phyloP scores from a whole-genome alignment of 108 stramenopile species.

The Ochromonas danica region DNA sequence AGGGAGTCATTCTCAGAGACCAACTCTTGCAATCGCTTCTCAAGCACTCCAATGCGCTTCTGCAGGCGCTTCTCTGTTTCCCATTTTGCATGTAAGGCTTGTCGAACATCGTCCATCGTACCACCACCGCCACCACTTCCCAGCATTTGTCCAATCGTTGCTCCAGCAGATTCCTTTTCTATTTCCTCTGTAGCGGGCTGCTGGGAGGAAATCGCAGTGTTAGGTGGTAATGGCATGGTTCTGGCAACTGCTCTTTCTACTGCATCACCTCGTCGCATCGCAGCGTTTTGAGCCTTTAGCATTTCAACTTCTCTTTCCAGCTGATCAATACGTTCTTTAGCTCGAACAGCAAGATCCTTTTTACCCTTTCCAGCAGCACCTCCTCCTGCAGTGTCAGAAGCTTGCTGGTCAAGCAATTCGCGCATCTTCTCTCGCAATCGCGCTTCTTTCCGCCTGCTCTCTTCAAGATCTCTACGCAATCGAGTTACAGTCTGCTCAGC shows the following conservation, averaged over 20 bases:
- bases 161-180: no score
- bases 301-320: background rate
- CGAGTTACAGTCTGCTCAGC: background rate
- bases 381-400: background rate
- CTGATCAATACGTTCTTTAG: background rate
- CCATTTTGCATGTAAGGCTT: background rate
- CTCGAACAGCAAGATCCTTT: background rate
- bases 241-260: background rate
- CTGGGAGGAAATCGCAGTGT: background rate
- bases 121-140: background rate
- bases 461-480: background rate
- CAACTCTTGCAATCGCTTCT: constrained; percentile 53
- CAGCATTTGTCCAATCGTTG: background rate
- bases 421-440: constrained; percentile 32
- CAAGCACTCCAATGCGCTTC: constrained; percentile 42
- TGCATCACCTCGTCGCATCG: background rate
- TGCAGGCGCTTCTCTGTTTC: constrained; percentile 28
- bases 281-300: background rate
- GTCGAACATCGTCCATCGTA: constrained; percentile 1
- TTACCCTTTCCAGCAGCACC: background rate
- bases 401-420: background rate
- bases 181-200: background rate
- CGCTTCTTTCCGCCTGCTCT: background rate
- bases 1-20: background rate
- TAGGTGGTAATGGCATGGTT: background rate